Conservation (phyloP, 2,329 filamentous ascomycete genomes). For the Pseudocercospora fuligena region DNA sequence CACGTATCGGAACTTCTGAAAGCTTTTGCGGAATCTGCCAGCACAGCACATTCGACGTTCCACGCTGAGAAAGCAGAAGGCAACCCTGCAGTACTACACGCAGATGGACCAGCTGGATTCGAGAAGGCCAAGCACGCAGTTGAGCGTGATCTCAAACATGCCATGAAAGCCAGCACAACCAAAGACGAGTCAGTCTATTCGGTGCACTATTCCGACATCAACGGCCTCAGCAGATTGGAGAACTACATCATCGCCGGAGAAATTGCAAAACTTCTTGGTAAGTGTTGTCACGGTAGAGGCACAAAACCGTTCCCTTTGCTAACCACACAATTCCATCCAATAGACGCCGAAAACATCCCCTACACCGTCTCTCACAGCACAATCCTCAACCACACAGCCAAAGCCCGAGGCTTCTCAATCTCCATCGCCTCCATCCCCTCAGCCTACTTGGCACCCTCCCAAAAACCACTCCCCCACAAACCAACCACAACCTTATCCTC, state of each 20-base stretch:
- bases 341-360: constrained; percentile 37
- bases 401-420: constrained; percentile 42
- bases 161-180: constrained; percentile 31
- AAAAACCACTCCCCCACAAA: constrained; percentile 30
- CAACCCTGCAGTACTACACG: constrained; percentile 37
- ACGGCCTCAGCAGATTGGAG: constrained; percentile 43
- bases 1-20: constrained; percentile 37
- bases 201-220: constrained; percentile 44
- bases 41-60: constrained; percentile 38
- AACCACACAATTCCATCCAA: not conserved
- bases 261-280: constrained; percentile 40
- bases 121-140: constrained; percentile 41
- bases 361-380: constrained; percentile 43
- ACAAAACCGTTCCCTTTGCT: not conserved
- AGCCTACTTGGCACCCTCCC: constrained; percentile 35
- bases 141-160: constrained; percentile 37
- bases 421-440: constrained; percentile 38
- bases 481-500: constrained; percentile 19
- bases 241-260: constrained; percentile 44
- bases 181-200: constrained; percentile 36
- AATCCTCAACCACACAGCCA: constrained; percentile 36
- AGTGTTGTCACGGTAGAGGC: constrained; percentile 7
- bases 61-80: constrained; percentile 38
- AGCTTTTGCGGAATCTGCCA: constrained; percentile 35
- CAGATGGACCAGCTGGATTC: constrained; percentile 34